These are phyloP conservation scores for Fraxinus platypoda DNA, from an alignment of 305 asterid genomes.

Conservation along the genomic window DNA sequence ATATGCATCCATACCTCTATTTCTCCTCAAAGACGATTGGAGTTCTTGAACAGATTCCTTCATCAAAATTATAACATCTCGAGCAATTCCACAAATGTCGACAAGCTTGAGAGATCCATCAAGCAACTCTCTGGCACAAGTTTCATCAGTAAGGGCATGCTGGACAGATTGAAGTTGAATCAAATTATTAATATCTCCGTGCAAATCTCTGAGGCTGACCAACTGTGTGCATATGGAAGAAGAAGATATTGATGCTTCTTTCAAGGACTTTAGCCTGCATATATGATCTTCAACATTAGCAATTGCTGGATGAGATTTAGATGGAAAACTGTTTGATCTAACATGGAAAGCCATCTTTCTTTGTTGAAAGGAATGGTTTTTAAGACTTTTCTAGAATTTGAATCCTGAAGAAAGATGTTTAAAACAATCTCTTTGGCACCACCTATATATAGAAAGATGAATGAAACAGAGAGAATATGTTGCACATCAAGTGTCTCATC, in stretches of 20 bases:
- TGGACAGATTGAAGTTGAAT: slow-evolving; percentile 24
- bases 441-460: slow-evolving; percentile 16
- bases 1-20: slow-evolving; percentile 16
- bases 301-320: slow-evolving; percentile 22
- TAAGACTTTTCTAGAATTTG: neutral
- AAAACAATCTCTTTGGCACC: neutral
- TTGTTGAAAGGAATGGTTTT: neutral
- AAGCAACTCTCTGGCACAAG: slow-evolving; percentile 10
- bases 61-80: slow-evolving; percentile 21
- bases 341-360: slow-evolving; percentile 28
- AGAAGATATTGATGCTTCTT: slow-evolving; percentile 20
- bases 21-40: slow-evolving; percentile 28
- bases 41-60: slow-evolving; percentile 29
- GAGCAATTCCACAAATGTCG: slow-evolving; percentile 22
- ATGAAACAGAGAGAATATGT: slow-evolving; percentile 9
- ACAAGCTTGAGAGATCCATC: slow-evolving; percentile 31
- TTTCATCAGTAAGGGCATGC: slow-evolving; percentile 12
- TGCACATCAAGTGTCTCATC: slow-evolving; percentile 4
- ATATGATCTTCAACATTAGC: slow-evolving; percentile 15
- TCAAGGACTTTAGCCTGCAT: slow-evolving; percentile 16
- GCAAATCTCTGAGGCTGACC: slow-evolving; percentile 24
- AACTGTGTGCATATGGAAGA: slow-evolving; percentile 21
- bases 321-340: slow-evolving; percentile 35
- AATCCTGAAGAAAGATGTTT: neutral
- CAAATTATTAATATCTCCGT: slow-evolving; percentile 20